Base-by-base conservation (phyloP, 345 rosid genomes). In the Eucalyptus cladocalyx region DNA sequence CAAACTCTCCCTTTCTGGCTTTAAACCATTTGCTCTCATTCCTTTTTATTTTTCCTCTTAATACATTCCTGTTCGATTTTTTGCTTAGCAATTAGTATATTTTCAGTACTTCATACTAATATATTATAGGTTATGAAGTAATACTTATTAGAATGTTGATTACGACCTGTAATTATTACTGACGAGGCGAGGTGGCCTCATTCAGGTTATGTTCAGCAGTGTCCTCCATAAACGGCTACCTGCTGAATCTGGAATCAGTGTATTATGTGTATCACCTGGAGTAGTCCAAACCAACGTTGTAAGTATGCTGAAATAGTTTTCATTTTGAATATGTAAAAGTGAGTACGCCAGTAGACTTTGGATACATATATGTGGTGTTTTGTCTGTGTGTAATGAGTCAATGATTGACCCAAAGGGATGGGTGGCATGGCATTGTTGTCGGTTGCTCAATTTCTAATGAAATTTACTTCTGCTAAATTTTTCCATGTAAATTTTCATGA, bases 181-280 rank as follows among this genome's bases (percentile, higher is more conserved):
- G 34, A 88, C 67, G 45, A 15, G 86, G 67, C 26, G 69, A 76
- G 87, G 40, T 62, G 88, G 92, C 87, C 60, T 89, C 88, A 92
- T 96, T 93, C 96, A 98, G 99, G 94, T 98, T 87, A 98, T 94
- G 98, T 98, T 98, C 92, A 98, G 97, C 88, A 96, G 97, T 91
- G 91, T 94, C 91, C 99, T 98, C 89, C 97, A 96, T 76, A 96
- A 92, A 90, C 93, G 94, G 89, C 91, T 98, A 86, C 99, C 99
- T 92, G 95, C 94, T 90, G 99, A 97, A 96, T 91, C 99, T 87
- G 99, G 98, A 92, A 94, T 98, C 76, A 97, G 93, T 87, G 96
- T 96, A 58, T 72, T 97, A 81, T 98, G 99, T 90, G 94, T 94
- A 65, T 97, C 99, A 2, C 99, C 99, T 53, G 99, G 99, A 91